Evolutionary conservation across 2,329 filamentous ascomycete genomes (phyloP).

Genomic region (Lasiodiplodia gonubiensis): DNA sequence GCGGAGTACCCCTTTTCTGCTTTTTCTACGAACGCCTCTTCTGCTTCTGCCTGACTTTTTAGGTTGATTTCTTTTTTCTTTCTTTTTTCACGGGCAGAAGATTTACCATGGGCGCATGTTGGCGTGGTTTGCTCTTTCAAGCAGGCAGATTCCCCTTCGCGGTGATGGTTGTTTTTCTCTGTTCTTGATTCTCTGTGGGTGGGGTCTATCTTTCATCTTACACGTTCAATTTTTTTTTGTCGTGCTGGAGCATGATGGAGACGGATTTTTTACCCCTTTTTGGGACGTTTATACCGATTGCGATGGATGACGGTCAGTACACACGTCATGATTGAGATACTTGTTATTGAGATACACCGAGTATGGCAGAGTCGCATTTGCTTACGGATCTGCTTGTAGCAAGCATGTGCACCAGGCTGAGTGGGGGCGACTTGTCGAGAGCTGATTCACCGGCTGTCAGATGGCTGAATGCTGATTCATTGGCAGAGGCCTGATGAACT

Average conservation of each 20-base stretch:
- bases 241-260: not conserved
- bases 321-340: slow-evolving; percentile 19
- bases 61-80: slow-evolving; percentile 2
- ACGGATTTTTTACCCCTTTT: not conserved
- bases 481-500: slow-evolving; percentile 17
- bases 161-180: slow-evolving; percentile 23
- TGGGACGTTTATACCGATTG: slow-evolving; percentile 18
- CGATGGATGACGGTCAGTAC: slow-evolving; percentile 18
- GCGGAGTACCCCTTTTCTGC: not conserved
- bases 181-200: not conserved
- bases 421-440: slow-evolving; percentile 4
- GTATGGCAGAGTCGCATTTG: slow-evolving; percentile 18
- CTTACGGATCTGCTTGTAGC: slow-evolving; percentile 7
- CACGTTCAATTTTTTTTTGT: slow-evolving; percentile 1
- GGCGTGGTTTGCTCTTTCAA: slow-evolving; percentile 18
- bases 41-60: slow-evolving; percentile 11
- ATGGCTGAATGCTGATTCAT: slow-evolving; percentile 16
- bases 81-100: slow-evolving; percentile 2
- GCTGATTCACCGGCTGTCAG: slow-evolving; percentile 13
- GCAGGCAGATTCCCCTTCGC: slow-evolving; percentile 29
- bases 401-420: not conserved
- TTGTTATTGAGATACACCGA: slow-evolving; percentile 20
- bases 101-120: slow-evolving; percentile 21
- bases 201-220: slow-evolving; percentile 4
- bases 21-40: slow-evolving; percentile 7